These are phyloP conservation scores for Pseudofabraea citricarpa DNA, from an alignment of 2,329 filamentous ascomycete genomes.

Conservation along the genomic window DNA sequence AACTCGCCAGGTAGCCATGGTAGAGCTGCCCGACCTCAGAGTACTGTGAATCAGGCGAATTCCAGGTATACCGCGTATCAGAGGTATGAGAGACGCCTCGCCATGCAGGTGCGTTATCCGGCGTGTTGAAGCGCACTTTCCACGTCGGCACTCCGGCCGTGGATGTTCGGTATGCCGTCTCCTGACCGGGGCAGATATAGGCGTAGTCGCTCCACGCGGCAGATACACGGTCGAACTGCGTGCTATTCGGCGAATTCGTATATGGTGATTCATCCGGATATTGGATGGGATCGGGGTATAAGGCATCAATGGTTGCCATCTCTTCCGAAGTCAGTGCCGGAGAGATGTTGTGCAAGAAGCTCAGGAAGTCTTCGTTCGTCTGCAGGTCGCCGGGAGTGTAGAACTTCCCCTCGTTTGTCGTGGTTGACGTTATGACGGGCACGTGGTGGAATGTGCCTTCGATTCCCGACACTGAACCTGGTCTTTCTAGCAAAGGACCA, in stretches of 20 bases:
- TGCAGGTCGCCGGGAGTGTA: neutral
- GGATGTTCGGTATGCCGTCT: neutral
- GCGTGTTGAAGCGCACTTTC: neutral
- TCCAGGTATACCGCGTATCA: slow-evolving; percentile 1
- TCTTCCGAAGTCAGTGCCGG: neutral
- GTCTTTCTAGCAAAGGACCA: neutral
- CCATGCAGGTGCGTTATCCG: neutral
- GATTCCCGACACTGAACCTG: neutral
- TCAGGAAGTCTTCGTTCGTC: neutral
- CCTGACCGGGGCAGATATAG: neutral
- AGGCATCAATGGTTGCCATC: neutral
- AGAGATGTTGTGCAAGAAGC: neutral
- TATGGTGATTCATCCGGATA: neutral
- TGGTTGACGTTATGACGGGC: neutral
- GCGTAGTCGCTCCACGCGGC: neutral
- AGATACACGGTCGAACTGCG: neutral
- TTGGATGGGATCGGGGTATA: neutral
- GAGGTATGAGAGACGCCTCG: neutral
- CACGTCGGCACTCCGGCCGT: neutral
- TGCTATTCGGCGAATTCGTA: neutral
- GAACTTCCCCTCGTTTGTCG: neutral
- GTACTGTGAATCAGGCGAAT: neutral
- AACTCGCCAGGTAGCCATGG: slow-evolving; percentile 38
- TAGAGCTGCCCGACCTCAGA: neutral
- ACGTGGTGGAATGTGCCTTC: neutral